Evolutionary conservation across 805 yeast genomes (phyloP).

Genomic region (Ogataea nakhonphanomensis): DNA sequence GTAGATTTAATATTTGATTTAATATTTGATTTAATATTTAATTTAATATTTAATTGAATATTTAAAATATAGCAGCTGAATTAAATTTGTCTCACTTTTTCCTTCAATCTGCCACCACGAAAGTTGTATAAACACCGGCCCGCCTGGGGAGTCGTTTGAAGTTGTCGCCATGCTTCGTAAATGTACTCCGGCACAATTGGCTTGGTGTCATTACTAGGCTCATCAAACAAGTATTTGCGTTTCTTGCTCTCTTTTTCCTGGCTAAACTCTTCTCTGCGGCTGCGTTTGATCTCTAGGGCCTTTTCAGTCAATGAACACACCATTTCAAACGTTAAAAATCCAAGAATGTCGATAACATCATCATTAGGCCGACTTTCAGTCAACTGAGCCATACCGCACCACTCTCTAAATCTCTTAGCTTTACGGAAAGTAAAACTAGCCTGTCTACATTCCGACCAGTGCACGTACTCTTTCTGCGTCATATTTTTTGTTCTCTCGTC

Average conservation of each 20-base stretch:
- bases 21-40: too few relatives aligned
- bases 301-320: slow-evolving; percentile 93
- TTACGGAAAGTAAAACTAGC: slow-evolving; percentile 95
- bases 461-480: slow-evolving; percentile 97
- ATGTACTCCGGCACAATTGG: slow-evolving; percentile 80
- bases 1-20: not conserved
- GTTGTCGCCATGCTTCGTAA: slow-evolving; percentile 82
- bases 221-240: slow-evolving; percentile 70
- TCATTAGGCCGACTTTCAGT: slow-evolving; percentile 92
- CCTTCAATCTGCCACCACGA: slow-evolving; percentile 61
- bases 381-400: slow-evolving; percentile 85
- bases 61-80: slow-evolving; percentile 16
- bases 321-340: slow-evolving; percentile 93
- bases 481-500: slow-evolving; percentile 90
- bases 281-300: slow-evolving; percentile 69
- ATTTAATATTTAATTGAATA: slow-evolving; percentile 19
- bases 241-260: slow-evolving; percentile 36
- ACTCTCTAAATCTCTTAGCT: slow-evolving; percentile 89
- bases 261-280: slow-evolving; percentile 8
- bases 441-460: slow-evolving; percentile 98
- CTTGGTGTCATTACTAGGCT: slow-evolving; percentile 77
- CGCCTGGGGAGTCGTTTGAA: slow-evolving; percentile 56
- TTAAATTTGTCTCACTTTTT: slow-evolving; percentile 39
- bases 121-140: slow-evolving; percentile 67
- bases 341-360: slow-evolving; percentile 93